These are phyloP conservation scores for Sarocladium kiliense DNA, from an alignment of 2,329 filamentous ascomycete species.

Conservation along the genomic window DNA sequence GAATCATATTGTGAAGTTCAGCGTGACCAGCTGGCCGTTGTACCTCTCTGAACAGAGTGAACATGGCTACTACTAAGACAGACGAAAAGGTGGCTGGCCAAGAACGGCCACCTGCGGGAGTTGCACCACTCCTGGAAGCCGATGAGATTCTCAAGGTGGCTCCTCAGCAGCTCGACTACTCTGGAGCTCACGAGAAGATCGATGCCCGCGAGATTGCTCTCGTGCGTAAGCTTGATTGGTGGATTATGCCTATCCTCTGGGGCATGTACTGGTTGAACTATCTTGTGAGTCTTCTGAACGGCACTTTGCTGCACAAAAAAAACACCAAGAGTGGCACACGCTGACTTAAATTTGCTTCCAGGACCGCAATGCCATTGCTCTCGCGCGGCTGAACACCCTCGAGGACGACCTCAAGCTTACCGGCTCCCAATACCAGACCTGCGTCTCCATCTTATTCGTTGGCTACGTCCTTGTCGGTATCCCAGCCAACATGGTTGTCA, in stretches of 20 bases:
- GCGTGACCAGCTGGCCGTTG: too few species aligned
- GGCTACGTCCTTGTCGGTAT: slow-evolving; percentile 21
- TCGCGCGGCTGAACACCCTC: slow-evolving; percentile 17
- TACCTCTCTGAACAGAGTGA: neutral
- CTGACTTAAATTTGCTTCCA: neutral
- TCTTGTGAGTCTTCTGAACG: slow-evolving; percentile 7
- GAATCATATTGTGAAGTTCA: too few species aligned
- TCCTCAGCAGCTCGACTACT: slow-evolving; percentile 17
- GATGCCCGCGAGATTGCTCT: slow-evolving; percentile 23
- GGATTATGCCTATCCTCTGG: slow-evolving; percentile 20
- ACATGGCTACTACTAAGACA: neutral
- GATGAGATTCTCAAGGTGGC: slow-evolving; percentile 51
- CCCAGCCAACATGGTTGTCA: slow-evolving; percentile 22
- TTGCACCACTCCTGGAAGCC: neutral
- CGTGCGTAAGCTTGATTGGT: slow-evolving; percentile 23
- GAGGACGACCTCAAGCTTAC: slow-evolving; percentile 18
- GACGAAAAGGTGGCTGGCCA: neutral
- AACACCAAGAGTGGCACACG: neutral
- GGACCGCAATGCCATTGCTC: slow-evolving; percentile 11
- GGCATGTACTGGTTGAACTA: slow-evolving; percentile 13
- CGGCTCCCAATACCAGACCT: slow-evolving; percentile 18
- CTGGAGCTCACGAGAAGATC: slow-evolving; percentile 21
- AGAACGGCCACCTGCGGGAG: neutral
- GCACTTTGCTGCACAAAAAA: neutral
- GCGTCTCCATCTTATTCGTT: slow-evolving; percentile 20